Evolutionary conservation across 139 green algal genomes (phyloP).

Genomic region (Coelastrella sp.): DNA sequence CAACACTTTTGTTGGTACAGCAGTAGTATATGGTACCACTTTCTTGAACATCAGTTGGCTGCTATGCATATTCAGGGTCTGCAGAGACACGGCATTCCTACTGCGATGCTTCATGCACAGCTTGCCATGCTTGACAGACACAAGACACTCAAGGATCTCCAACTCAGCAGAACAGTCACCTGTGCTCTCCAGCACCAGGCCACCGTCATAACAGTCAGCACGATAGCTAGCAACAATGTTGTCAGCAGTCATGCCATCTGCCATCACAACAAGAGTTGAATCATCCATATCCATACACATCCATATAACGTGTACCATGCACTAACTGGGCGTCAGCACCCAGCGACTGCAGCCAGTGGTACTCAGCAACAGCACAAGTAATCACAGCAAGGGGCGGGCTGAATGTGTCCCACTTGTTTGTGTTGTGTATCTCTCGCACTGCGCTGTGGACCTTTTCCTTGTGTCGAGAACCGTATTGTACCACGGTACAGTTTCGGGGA

Average conservation of each 20-base stretch:
- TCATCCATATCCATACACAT: too few species aligned
- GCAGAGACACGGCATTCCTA: background rate
- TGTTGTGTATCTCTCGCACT: too few species aligned
- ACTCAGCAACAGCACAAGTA: conserved; percentile 33
- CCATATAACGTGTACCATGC: conserved; percentile 11
- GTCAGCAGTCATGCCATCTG: background rate
- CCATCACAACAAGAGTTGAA: background rate
- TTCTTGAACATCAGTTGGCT: background rate
- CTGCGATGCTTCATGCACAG: background rate
- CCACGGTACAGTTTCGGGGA: too few species aligned
- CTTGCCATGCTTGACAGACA: background rate
- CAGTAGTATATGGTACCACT: background rate
- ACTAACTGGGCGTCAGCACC: background rate
- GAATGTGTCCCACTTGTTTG: too few species aligned
- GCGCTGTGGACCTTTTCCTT: too few species aligned
- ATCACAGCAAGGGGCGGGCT: conserved; percentile 3
- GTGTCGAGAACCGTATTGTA: too few species aligned
- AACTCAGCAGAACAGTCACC: background rate
- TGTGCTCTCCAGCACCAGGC: background rate
- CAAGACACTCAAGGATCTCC: background rate
- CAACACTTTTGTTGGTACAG: background rate
- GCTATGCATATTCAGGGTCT: background rate
- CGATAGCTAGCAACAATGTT: background rate
- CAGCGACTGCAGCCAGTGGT: conserved; percentile 3
- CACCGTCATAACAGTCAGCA: background rate